Conservation (phyloP, 768 basidiomycete genomes). For the Mycena leptocephala region DNA sequence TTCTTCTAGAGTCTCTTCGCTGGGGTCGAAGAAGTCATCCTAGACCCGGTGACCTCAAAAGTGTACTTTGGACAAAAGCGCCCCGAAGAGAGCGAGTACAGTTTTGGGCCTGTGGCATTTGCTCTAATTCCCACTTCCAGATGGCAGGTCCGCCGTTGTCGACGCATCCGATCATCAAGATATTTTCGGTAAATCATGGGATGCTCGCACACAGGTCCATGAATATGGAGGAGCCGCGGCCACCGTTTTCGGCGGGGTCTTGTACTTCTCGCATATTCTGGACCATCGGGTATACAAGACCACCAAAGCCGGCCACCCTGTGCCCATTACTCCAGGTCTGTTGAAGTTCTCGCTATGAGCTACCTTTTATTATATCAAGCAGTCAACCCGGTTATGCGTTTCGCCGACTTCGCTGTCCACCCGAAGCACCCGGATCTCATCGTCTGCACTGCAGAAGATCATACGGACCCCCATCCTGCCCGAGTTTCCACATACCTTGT, state of each 20-base stretch:
- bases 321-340: slow-evolving; percentile 3
- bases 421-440: slow-evolving; percentile 9
- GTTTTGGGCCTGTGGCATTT: not conserved
- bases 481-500: not conserved
- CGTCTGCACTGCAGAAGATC: slow-evolving; percentile 6
- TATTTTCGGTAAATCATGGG: slow-evolving; percentile 1
- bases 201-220: slow-evolving; percentile 10
- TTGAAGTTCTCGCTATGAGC: too few relatives aligned
- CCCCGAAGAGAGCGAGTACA: not conserved
- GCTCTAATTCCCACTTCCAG: not conserved
- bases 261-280: slow-evolving; percentile 6
- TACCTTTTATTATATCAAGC: not conserved
- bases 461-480: slow-evolving; percentile 11
- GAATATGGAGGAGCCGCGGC: slow-evolving; percentile 17
- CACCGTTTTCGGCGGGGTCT: not conserved
- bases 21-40: not conserved
- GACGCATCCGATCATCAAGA: not conserved
- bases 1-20: not conserved
- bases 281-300: slow-evolving; percentile 16
- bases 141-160: not conserved
- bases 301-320: not conserved
- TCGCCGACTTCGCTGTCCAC: slow-evolving; percentile 17
- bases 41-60: slow-evolving; percentile 5
- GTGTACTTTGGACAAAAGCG: slow-evolving; percentile 16
- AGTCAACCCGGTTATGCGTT: not conserved